Evolutionary conservation across 2,329 filamentous ascomycete genomes (phyloP), one percentile per base, ranked within the genome.

Genomic region (Clarireedia homoeocarpa): DNA sequence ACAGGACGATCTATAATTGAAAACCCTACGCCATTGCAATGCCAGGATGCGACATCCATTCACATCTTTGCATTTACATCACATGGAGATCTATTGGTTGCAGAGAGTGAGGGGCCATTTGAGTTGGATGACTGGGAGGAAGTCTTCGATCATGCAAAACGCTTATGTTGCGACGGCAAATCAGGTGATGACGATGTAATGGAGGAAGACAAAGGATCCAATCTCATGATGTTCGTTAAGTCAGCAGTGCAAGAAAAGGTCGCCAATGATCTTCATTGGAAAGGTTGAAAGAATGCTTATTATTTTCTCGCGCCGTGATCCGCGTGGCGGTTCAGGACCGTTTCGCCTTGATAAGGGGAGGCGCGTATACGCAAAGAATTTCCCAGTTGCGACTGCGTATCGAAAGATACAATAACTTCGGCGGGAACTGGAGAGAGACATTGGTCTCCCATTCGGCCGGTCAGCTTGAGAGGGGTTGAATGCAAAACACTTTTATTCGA

Each of bases 1-100:
- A 67, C 70, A 30, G 67, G 66, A 30, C 72, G 71, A 49, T 69
- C 71, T 48, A 72, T 84, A 34, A 70, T 83, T 30, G 71, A 75
- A 27, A 79, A 85, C 54, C 90, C 90, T 6, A 82, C 80, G 4
- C 76, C 82, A 5, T 75, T 80, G 23, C 78, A 88, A 58, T 76
- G 85, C 47, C 76, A 82, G 61, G 72, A 74, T 47, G 85, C 87
- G 10, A 77, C 74, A 55, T 95, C 90, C 5, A 73, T 89, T 23
- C 92, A 96, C 69, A 89, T 88, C n/a, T 77, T 96, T 57, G 86
- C 84, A 5, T 95, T 94, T 69, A 86, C 85, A n/a, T 84, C 85
- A 1, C 76, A 83, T 51, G 81, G 85, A 7, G 83, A 89, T 58
- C 74, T 95, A 51, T 72, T 96, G 23, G 72, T 96, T 44, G 84